Conservation (phyloP, 331 rosid genomes). For the Phaseolus coccineus region DNA sequence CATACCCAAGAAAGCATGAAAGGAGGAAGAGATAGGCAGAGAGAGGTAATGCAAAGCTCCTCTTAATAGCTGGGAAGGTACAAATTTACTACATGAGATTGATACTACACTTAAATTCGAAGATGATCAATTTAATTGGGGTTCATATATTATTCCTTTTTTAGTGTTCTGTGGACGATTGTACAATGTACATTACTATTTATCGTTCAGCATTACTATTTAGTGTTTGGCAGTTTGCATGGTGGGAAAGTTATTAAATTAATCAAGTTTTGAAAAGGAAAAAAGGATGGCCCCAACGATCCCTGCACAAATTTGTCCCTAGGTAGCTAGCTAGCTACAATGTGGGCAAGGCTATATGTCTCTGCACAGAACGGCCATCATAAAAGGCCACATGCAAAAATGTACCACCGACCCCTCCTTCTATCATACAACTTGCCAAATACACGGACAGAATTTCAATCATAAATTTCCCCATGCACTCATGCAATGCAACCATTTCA, state of each 20-base stretch:
- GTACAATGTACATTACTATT: neutral
- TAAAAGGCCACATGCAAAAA: slow-evolving; percentile 50
- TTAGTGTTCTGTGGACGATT: slow-evolving; percentile 23
- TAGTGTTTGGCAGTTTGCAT: neutral
- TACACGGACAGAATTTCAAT: slow-evolving; percentile 40
- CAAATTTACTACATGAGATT: no score
- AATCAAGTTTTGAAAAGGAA: slow-evolving; percentile 34
- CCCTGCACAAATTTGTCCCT: slow-evolving; percentile 48
- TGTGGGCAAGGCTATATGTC: slow-evolving; percentile 46
- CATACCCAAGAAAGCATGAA: neutral
- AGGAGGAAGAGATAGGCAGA: neutral
- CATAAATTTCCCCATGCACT: slow-evolving; percentile 49
- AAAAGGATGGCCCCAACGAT: slow-evolving; percentile 45
- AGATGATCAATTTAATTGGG: neutral
- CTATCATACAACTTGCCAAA: slow-evolving; percentile 35
- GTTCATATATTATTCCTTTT: slow-evolving; percentile 22
- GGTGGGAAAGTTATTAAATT: slow-evolving; percentile 6
- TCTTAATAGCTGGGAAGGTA: no score
- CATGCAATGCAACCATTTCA: slow-evolving; percentile 47
- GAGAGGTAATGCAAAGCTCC: neutral
- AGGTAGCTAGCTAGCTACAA: slow-evolving; percentile 39
- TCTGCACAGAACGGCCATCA: slow-evolving; percentile 46
- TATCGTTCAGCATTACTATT: neutral
- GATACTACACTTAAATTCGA: no score
- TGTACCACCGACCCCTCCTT: slow-evolving; percentile 48